These are phyloP conservation scores for Stephania yunnanensis DNA, from an alignment of 164 flowering plant species.

Conservation along the genomic window DNA sequence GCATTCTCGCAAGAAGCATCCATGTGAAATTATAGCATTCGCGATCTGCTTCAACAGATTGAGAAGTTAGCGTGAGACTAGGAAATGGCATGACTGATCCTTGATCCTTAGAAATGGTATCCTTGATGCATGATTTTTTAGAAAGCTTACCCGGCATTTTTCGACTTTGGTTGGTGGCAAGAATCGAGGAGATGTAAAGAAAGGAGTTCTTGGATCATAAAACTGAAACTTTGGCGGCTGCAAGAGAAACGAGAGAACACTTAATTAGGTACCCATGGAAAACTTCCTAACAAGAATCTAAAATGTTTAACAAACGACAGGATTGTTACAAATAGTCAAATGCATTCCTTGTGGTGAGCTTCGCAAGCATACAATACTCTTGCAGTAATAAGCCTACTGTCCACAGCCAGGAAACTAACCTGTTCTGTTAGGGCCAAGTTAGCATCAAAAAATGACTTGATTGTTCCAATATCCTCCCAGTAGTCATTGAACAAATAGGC, in stretches of 20 bases:
- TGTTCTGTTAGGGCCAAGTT: conserved; percentile 89
- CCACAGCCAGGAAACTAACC: conserved; percentile 29
- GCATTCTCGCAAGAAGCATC: conserved; percentile 90
- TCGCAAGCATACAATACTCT: not conserved
- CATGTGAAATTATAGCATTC: conserved; percentile 87
- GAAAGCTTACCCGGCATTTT: conserved; percentile 63
- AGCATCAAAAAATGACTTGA: conserved; percentile 81
- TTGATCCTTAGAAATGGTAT: not conserved
- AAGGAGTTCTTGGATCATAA: conserved; percentile 84
- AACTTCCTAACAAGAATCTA: not conserved
- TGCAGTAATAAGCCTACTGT: not conserved
- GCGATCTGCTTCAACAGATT: conserved; percentile 47
- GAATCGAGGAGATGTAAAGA: conserved; percentile 89
- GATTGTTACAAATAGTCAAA: not conserved
- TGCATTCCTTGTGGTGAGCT: not conserved
- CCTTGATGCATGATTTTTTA: too few species aligned
- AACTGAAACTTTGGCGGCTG: conserved; percentile 82
- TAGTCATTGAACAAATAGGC: conserved; percentile 89
- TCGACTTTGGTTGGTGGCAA: conserved; percentile 92
- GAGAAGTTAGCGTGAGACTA: conserved; percentile 12
- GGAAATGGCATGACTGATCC: not conserved
- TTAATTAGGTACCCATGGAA: not conserved
- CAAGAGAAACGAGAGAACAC: conserved; percentile 17
- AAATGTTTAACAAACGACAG: not conserved
- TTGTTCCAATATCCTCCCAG: conserved; percentile 98